A percentile compares a stretch with the other conserved stretches of the same genome.
Conservation (phyloP, 805 yeast species). For the Torulaspora indica region DNA sequence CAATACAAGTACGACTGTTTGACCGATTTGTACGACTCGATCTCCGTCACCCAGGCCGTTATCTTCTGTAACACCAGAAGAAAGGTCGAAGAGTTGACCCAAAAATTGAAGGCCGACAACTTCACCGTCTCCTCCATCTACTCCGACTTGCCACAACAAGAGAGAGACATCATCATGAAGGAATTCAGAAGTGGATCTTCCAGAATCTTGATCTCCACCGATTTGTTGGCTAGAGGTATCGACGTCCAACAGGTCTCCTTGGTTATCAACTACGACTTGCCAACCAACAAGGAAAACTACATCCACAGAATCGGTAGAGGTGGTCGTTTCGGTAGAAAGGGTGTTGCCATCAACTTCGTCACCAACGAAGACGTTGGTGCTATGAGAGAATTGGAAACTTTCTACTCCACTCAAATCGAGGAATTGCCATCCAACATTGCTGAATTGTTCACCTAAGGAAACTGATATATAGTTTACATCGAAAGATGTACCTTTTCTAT, state of each 20-base stretch:
- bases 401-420: conserved; percentile 67
- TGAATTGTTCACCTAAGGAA: conserved; percentile 37
- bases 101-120: conserved; percentile 68
- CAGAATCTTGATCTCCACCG: conserved; percentile 91
- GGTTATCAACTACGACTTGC: conserved; percentile 93
- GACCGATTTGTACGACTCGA: conserved; percentile 90
- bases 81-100: conserved; percentile 88
- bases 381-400: conserved; percentile 69
- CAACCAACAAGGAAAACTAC: conserved; percentile 88
- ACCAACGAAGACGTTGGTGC: conserved; percentile 71
- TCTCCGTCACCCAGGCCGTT: conserved; percentile 95
- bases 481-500: conserved; percentile 11
- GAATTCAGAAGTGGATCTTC: conserved; percentile 93
- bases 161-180: conserved; percentile 90
- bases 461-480: conserved; percentile 12
- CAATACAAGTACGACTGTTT: conserved; percentile 91
- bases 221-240: conserved; percentile 96
- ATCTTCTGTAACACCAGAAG: conserved; percentile 95
- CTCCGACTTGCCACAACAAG: conserved; percentile 94
- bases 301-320: conserved; percentile 97
- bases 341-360: conserved; percentile 92
- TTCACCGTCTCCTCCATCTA: conserved; percentile 96
- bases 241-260: conserved; percentile 97
- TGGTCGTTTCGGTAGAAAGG: conserved; percentile 98
- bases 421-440: conserved; percentile 76